Base-by-base conservation (phyloP, 2,329 filamentous ascomycete genomes). In the Raffaelea albimanens region DNA sequence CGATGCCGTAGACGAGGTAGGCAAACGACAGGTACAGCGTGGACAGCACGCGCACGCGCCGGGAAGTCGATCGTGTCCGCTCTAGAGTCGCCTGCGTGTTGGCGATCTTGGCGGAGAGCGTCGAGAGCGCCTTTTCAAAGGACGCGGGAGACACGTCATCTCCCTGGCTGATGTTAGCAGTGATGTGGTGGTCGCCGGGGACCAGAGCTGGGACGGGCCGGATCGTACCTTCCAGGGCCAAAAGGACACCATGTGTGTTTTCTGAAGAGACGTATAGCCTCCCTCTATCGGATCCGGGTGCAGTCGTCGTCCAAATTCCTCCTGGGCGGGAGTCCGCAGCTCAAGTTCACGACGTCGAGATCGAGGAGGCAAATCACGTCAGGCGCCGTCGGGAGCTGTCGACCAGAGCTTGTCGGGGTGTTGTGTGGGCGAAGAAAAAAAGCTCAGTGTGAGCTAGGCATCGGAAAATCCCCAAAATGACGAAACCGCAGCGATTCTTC, bases 11-110 rank as follows among this genome's bases (percentile, higher is more conserved):
- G 42, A 97, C 78, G 4, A 96, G 82, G 64, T 97, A 98, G 44
- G 84, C 87, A 58, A 98, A 91, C 48, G 82, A 82, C 3, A 90
- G 82, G 63, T 97, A 98, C 14, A 98, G 77, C 0, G 89, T 95
- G 80, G 83, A 89, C 47, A 97, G 77, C 34, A 88, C 87, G 56
- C 85, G 91, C 58, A 84, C 77, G 50, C 90, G 84, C 49, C 91
- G 81, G 44, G 86, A 81, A 52, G 77, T 78, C 56, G 83, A 76
- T 42, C 87, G 81, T 36, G 85, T 74, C 39, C 71, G 72, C 59
- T 95, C 89, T 55, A 96, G 82, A 45, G 76, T 79, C 39, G 82
- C 70, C 57, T 85, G 85, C 2, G 83, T 80, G 53, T 80, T 76
- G 38, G 83, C 74, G 63, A 98, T 96, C 68, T 93, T 95, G 45